Base-by-base conservation (phyloP, 768 basidiomycete species). In the Peribolospora kevripleyi region DNA sequence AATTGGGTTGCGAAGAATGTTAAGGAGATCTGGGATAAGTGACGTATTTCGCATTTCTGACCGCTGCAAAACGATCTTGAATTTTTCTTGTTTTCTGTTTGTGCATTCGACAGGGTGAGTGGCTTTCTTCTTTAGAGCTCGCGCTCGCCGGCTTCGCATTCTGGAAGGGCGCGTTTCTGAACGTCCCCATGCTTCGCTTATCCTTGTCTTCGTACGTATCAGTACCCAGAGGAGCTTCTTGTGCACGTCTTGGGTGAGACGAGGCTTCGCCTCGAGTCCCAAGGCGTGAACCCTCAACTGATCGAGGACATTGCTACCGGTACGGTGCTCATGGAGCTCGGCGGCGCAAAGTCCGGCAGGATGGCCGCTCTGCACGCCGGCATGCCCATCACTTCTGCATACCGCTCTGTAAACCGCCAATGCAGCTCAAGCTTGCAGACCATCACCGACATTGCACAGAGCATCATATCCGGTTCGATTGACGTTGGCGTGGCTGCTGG, bases 381-480 rank as follows among this genome's bases (percentile, higher is more conserved):
- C 43, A 67, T 70, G 55, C 69, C 70, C 37, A 65, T 66, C 58
- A 66, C 66, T 62, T 57, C 65, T 9, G 64, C 68, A 41, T 60
- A 69, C 64, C 68, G 67, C 63, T 69, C 70, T 3, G 64, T 70
- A 58, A 71, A 71, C 65, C 60, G 70, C 51, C 70, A 70, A 58
- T 71, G 70, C 61, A 68, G 68, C 0, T 70, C 69, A 4, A 66
- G 67, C 47, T 61, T 71, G 7, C 68, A 68, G 40, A 66, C 70
- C 45, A 63, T 70, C 10, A 67, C 67, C 51, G 67, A 69, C 57
- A 59, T 63, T 14, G 62, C 62, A 3, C 51, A 54, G 46, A 53
- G 51, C 40, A 71, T 71, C 64, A 65, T 68, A 54, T 60, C 65
- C 14, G 70, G 70, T 6, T 65, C 69, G 49, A 70, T 71, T 54